Evolutionary conservation across 495 filamentous ascomycete species (phyloP).

Genomic region (Hypoxylon trugodes): DNA sequence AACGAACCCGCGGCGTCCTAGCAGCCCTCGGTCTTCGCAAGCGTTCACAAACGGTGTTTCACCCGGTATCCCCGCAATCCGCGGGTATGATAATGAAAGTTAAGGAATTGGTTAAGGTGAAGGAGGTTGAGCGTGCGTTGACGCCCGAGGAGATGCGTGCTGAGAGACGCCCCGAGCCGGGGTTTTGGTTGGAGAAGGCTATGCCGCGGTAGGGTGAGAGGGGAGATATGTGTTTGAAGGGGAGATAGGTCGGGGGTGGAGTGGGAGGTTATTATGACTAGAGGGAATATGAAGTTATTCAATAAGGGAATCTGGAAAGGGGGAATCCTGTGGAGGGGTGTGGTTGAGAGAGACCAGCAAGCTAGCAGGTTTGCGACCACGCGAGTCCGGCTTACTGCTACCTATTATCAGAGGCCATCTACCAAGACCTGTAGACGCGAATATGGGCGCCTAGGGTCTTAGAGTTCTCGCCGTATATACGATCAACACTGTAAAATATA

Average conservation of each 20-base stretch:
- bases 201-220: slow-evolving; percentile 41
- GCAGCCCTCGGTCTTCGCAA: slow-evolving; percentile 88
- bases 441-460: background rate
- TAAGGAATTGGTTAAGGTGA: slow-evolving; percentile 90
- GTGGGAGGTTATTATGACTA: background rate
- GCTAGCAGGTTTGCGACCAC: too few relatives aligned
- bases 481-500: slow-evolving; percentile 23
- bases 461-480: slow-evolving; percentile 21
- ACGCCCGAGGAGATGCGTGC: slow-evolving; percentile 76
- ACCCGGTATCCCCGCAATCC: slow-evolving; percentile 80
- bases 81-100: slow-evolving; percentile 98
- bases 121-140: slow-evolving; percentile 78
- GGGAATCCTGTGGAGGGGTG: too few relatives aligned
- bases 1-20: slow-evolving; percentile 82
- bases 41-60: slow-evolving; percentile 89
- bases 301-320: too few relatives aligned
- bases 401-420: slow-evolving; percentile 1
- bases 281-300: too few relatives aligned
- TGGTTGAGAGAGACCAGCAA: too few relatives aligned
- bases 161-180: slow-evolving; percentile 79
- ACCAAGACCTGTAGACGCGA: background rate
- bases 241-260: slow-evolving; percentile 3
- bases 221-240: background rate
- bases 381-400: too few relatives aligned
- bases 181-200: slow-evolving; percentile 84